These are phyloP conservation scores for Pisolithus tinctorius DNA, from an alignment of 768 basidiomycete genomes.

Conservation along the genomic window DNA sequence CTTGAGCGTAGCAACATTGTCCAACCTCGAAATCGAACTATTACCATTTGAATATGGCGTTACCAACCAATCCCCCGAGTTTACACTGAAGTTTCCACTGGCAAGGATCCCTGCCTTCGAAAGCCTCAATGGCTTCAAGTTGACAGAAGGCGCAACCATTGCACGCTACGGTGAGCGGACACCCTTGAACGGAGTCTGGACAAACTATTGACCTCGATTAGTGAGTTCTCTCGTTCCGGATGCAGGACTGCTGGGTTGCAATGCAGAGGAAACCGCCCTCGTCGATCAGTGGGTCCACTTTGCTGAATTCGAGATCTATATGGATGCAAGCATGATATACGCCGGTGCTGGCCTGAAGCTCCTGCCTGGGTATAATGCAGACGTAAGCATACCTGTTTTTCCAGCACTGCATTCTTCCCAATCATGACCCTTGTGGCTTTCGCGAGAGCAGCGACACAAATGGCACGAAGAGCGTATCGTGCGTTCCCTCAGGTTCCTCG, in stretches of 20 bases:
- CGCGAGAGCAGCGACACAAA: neutral
- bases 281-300: constrained; percentile 20
- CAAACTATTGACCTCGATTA: neutral
- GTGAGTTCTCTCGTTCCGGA: constrained; percentile 5
- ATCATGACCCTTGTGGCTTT: neutral
- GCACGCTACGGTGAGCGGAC: constrained; percentile 10
- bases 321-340: neutral
- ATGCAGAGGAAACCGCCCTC: constrained; percentile 3
- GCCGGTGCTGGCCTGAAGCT: neutral
- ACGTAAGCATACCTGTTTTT: neutral
- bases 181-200: too few species aligned
- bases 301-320: constrained; percentile 11
- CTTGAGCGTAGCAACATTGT: constrained; percentile 15
- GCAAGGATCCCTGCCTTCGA: constrained; percentile 18
- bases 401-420: neutral
- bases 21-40: constrained; percentile 7
- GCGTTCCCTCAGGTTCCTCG: neutral
- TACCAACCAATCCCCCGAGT: constrained; percentile 8
- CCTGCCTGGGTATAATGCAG: neutral
- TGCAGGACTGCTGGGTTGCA: constrained; percentile 8
- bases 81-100: constrained; percentile 9
- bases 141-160: constrained; percentile 12
- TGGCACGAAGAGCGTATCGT: neutral
- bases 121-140: constrained; percentile 9
- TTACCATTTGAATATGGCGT: constrained; percentile 3